Evolutionary conservation across 176 grass and related monocot genomes (phyloP).

Genomic region (Carex parvula): DNA sequence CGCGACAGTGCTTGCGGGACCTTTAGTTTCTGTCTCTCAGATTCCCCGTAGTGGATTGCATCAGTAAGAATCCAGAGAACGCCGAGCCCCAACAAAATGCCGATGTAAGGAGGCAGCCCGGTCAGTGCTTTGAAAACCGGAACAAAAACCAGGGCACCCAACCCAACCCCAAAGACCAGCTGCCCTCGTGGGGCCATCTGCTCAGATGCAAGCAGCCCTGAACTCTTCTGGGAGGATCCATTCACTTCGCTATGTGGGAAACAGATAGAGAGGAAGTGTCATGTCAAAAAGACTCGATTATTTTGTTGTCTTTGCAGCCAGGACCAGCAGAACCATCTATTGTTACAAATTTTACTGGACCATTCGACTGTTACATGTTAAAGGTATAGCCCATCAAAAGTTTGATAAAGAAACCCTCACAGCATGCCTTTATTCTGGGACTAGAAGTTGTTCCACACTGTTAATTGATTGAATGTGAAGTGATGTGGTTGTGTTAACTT

Average conservation of each 20-base stretch:
- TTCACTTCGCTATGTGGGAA: slow-evolving; percentile 61
- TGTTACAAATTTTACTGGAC: background rate
- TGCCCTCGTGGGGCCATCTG: slow-evolving; percentile 90
- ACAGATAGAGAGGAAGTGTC: slow-evolving; percentile 15
- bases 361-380: background rate
- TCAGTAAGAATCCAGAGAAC: slow-evolving; percentile 94
- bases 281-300: background rate
- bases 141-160: slow-evolving; percentile 81
- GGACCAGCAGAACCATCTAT: background rate
- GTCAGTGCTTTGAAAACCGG: slow-evolving; percentile 82
- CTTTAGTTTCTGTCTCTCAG: slow-evolving; percentile 77
- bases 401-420: background rate
- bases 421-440: background rate
- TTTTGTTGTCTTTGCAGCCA: slow-evolving; percentile 16
- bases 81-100: slow-evolving; percentile 83
- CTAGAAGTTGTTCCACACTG: background rate
- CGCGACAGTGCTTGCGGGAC: slow-evolving; percentile 88
- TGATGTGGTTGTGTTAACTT: background rate
- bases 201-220: slow-evolving; percentile 61
- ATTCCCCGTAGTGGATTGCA: slow-evolving; percentile 83
- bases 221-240: slow-evolving; percentile 49
- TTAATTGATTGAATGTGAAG: background rate
- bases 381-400: background rate
- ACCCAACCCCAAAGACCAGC: slow-evolving; percentile 77
- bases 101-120: slow-evolving; percentile 86